Base-by-base conservation (phyloP, 2,329 filamentous ascomycete species). In the Fusarium sp. region DNA sequence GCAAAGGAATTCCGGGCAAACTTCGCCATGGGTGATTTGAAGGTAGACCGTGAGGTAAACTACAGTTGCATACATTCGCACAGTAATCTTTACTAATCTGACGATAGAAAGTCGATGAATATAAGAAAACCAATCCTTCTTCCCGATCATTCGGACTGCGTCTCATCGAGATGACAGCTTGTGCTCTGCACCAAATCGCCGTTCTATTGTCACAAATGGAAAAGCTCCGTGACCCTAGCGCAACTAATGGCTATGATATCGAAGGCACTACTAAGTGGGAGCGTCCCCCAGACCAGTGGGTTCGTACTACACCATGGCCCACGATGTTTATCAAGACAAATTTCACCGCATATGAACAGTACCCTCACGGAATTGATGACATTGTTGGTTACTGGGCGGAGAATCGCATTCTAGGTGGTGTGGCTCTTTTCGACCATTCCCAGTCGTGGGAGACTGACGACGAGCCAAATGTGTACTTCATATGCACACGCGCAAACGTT, bases 301-400 rank as follows among this genome's bases (percentile, higher is more conserved):
- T 45, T 2, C 53, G 52, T n/a, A 9, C 47, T 3, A 17, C 40
- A 1, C 49, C 59, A 13, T 20, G 37, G n/a, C 54, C 49, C 9
- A 55, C 48, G 17, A 61, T 65, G 25, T 64, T 65, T 6, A 48
- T 27, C 15, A 53, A 58, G 4, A 46, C 52, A 9, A 46, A 50
- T 4, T 65, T 63, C 15, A 32, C 50, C 7, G 59, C 56, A 14
- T 25, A 35, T 14, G 59, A 48, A 14, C 17, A 50, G 13, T 65
- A 63, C 25, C 59, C 62, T 7, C 56, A 63, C 6, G 53, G 58
- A 7, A 30, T 65, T 1, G 20, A 47, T 5, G 54, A 64, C 3
- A 58, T 64, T 2, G 60, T 52, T 22, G 54, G 62, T 4, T 66
- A 66, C 13, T 64, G 46, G 62, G 54, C 45, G n/a, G 59, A 66